Conservation (phyloP, 306 rosid species). For the Luffa acutangula region DNA sequence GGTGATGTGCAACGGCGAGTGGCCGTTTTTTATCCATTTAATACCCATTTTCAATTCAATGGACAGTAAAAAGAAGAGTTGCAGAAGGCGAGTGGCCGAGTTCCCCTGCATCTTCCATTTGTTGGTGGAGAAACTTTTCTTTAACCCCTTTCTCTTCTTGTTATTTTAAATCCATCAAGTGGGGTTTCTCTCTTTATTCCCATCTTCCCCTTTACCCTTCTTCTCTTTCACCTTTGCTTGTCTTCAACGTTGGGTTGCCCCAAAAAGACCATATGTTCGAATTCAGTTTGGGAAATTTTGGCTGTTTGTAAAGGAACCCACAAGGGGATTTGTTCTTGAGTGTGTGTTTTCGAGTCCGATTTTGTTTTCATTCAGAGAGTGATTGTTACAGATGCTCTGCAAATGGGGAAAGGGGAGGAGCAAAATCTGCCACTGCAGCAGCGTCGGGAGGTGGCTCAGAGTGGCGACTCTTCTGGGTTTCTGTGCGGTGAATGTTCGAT, state of each 20-base stretch:
- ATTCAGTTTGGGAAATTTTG: neutral
- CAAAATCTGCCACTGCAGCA: constrained; percentile 30
- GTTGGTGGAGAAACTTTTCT: constrained; percentile 1
- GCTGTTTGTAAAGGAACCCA: neutral
- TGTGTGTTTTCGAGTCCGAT: neutral
- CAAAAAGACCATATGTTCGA: constrained; percentile 11
- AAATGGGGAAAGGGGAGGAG: constrained; percentile 41
- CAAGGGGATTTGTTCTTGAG: neutral
- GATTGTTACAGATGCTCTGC: constrained; percentile 38
- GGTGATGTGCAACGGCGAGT: too few species aligned
- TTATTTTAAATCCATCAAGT: neutral
- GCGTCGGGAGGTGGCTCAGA: constrained; percentile 14
- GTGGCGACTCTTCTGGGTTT: constrained; percentile 28
- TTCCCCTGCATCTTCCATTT: constrained; percentile 1
- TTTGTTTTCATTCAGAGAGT: neutral
- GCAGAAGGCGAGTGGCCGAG: neutral
- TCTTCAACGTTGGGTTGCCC: constrained; percentile 77
- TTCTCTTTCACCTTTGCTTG: constrained; percentile 57
- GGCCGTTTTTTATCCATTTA: neutral
- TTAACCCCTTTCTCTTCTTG: neutral
- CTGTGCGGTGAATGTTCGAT: constrained; percentile 35
- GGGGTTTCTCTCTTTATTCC: constrained; percentile 9
- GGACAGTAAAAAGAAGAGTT: neutral
- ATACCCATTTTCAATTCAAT: neutral
- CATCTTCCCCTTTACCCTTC: constrained; percentile 8